These are phyloP conservation scores for Penicillium cataractarum DNA, from an alignment of 495 filamentous ascomycete species.

Conservation along the genomic window DNA sequence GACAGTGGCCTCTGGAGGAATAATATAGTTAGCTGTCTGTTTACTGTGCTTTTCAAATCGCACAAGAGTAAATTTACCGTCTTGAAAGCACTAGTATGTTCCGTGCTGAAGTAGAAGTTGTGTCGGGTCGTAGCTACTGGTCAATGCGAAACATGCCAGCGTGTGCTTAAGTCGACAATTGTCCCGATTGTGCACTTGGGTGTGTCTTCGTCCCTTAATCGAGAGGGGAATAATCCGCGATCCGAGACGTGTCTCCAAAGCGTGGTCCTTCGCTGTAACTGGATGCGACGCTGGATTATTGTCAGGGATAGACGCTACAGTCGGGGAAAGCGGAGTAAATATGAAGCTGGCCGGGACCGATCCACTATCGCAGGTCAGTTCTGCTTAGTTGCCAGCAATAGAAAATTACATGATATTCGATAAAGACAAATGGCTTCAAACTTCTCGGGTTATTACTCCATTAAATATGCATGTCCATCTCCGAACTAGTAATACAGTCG, in stretches of 20 bases:
- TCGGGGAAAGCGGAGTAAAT: slow-evolving; percentile 12
- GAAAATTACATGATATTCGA: neutral
- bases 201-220: neutral
- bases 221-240: neutral
- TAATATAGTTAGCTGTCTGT: neutral
- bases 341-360: slow-evolving; percentile 8
- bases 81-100: neutral
- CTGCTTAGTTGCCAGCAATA: neutral
- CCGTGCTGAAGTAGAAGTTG: neutral
- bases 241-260: neutral
- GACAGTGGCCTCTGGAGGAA: neutral
- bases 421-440: neutral
- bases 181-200: slow-evolving; percentile 4
- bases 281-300: neutral
- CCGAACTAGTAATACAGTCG: no score
- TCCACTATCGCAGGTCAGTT: neutral
- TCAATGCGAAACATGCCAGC: slow-evolving; percentile 19
- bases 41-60: neutral
- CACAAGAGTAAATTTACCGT: neutral
- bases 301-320: slow-evolving; percentile 2
- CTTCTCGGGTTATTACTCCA: neutral
- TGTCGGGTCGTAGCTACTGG: neutral
- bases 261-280: neutral
- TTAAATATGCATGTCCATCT: neutral
- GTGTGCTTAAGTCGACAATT: slow-evolving; percentile 19